Percentiles rank a stretch among this genome's conserved stretches.
phyloP scores from a whole-genome alignment of 257 asterid species.

The Primulina huaijiensis region DNA sequence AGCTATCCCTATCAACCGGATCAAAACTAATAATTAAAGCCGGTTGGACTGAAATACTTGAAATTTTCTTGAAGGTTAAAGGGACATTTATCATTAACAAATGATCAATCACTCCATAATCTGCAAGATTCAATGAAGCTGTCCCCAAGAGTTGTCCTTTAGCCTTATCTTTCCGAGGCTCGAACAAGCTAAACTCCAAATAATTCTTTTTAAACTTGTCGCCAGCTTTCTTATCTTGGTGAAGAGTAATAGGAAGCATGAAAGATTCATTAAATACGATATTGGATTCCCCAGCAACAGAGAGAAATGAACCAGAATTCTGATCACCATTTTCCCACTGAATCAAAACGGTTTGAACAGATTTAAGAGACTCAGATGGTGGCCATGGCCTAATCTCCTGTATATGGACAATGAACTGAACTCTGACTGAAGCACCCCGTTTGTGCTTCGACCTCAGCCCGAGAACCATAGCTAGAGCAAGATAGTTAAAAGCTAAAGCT shows the following conservation, averaged over 20 bases:
- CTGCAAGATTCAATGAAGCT: conserved; percentile 65
- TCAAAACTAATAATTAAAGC: conserved; percentile 54
- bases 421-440: conserved; percentile 46
- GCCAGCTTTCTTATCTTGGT: conserved; percentile 41
- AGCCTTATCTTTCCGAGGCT: conserved; percentile 74
- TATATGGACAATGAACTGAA: conserved; percentile 52
- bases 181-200: conserved; percentile 62
- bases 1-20: conserved; percentile 54
- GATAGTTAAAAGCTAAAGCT: conserved; percentile 16
- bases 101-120: conserved; percentile 58
- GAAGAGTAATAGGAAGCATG: conserved; percentile 48
- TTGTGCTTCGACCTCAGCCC: conserved; percentile 62
- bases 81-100: conserved; percentile 46
- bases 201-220: conserved; percentile 61
- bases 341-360: conserved; percentile 70
- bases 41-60: conserved; percentile 44
- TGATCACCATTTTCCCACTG: conserved; percentile 67
- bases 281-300: conserved; percentile 56
- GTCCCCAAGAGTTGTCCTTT: conserved; percentile 68
- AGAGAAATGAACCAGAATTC: conserved; percentile 55
- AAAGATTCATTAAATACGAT: conserved; percentile 65
- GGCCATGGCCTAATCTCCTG: conserved; percentile 86
- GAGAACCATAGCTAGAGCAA: conserved; percentile 68
- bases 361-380: conserved; percentile 60
- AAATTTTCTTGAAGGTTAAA: conserved; percentile 59